Percentiles rank a stretch among this genome's conserved stretches.
phyloP scores from a whole-genome alignment of 495 filamentous ascomycete genomes.

The Aspergillus hancockii region DNA sequence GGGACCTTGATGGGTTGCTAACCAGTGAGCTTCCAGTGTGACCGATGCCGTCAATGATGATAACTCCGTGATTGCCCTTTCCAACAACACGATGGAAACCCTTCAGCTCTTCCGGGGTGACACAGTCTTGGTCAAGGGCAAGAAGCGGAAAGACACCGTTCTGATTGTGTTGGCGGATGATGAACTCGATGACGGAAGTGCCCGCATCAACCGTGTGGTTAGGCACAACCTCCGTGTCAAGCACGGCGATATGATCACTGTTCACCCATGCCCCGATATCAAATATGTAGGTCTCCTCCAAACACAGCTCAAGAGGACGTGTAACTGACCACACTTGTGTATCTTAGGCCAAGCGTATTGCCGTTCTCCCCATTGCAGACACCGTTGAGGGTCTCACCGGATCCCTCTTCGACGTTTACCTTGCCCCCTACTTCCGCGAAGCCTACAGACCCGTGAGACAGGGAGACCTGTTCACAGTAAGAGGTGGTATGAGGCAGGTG shows the following conservation, averaged over 20 bases:
- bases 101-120: conserved; percentile 97
- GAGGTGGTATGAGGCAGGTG: conserved; percentile 97
- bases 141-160: conserved; percentile 99
- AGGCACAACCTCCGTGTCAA: conserved; percentile 97
- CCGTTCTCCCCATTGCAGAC: conserved; percentile 96
- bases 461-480: conserved; percentile 94
- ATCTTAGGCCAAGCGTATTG: conserved; percentile 91
- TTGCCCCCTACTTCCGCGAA: conserved; percentile 99
- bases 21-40: conserved; percentile 61
- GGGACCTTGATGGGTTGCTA: conserved; percentile 28
- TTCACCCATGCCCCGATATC: conserved; percentile 99
- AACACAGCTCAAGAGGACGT: conserved; percentile 4
- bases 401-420: conserved; percentile 97
- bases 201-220: conserved; percentile 95
- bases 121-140: conserved; percentile 96
- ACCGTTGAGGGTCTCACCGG: conserved; percentile 97
- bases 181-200: conserved; percentile 95
- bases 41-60: conserved; percentile 99
- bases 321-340: conserved; percentile 18
- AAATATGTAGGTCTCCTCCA: conserved; percentile 79
- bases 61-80: conserved; percentile 98
- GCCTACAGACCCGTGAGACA: conserved; percentile 95
- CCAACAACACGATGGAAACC: conserved; percentile 98
- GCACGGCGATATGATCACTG: conserved; percentile 95
- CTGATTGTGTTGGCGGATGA: conserved; percentile 97